Percentiles rank a stretch among this genome's conserved stretches.
These are phyloP conservation scores for Eremomyces bilateralis DNA, from an alignment of 495 filamentous ascomycete genomes.

Conservation along the genomic window DNA sequence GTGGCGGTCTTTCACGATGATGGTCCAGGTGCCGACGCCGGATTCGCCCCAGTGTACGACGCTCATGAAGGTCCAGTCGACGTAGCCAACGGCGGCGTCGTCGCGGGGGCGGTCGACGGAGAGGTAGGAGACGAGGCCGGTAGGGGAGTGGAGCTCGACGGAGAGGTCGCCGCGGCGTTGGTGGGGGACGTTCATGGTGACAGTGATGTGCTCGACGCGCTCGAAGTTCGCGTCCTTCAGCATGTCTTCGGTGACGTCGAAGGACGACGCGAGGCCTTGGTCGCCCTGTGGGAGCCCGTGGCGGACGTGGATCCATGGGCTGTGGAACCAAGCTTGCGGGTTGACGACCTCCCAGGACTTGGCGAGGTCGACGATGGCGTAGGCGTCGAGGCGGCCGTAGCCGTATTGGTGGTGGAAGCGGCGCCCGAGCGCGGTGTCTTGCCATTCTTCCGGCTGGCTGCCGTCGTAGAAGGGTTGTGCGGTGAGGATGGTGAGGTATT, in stretches of 20 bases:
- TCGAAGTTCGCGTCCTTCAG: slow-evolving; percentile 64
- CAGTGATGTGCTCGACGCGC: slow-evolving; percentile 77
- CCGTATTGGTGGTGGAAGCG: slow-evolving; percentile 87
- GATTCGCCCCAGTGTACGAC: slow-evolving; percentile 93
- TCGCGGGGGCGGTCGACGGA: slow-evolving; percentile 51
- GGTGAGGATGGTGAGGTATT: slow-evolving; percentile 70
- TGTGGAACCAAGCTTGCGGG: slow-evolving; percentile 89
- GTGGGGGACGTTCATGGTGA: slow-evolving; percentile 92
- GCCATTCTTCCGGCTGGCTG: slow-evolving; percentile 58
- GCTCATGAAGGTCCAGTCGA: slow-evolving; percentile 97
- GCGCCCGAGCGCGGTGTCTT: slow-evolving; percentile 53
- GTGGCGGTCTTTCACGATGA: slow-evolving; percentile 69
- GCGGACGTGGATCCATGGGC: slow-evolving; percentile 80
- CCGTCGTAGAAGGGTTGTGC: slow-evolving; percentile 68
- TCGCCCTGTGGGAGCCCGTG: slow-evolving; percentile 72
- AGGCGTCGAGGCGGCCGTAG: slow-evolving; percentile 85
- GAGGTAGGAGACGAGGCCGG: slow-evolving; percentile 63
- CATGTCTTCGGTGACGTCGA: slow-evolving; percentile 55
- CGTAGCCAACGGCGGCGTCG: slow-evolving; percentile 43
- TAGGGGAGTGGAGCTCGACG: slow-evolving; percentile 75
- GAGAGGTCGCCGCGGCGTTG: slow-evolving; percentile 72
- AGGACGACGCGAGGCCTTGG: slow-evolving; percentile 52
- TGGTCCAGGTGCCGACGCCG: slow-evolving; percentile 70
- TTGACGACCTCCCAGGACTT: slow-evolving; percentile 76
- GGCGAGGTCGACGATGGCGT: slow-evolving; percentile 63